Conservation (phyloP, 2,329 filamentous ascomycete genomes). For the Helicocarpus griseus region DNA sequence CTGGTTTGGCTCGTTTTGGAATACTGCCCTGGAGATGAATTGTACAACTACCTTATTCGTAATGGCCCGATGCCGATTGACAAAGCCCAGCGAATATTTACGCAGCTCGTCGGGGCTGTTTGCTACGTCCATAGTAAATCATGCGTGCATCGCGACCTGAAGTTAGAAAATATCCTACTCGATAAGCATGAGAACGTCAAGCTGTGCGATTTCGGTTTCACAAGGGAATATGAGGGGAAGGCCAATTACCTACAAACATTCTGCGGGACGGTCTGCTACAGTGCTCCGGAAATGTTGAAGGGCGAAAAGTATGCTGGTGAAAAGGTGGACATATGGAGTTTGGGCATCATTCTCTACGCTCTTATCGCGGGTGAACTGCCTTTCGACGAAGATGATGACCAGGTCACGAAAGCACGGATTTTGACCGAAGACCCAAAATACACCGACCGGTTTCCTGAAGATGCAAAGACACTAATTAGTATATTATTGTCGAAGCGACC, state of each 20-base stretch:
- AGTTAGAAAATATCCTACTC: slow-evolving; percentile 90
- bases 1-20: slow-evolving; percentile 95
- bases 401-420: slow-evolving; percentile 73
- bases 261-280: slow-evolving; percentile 96
- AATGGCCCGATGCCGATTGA: slow-evolving; percentile 73
- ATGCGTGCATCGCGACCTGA: slow-evolving; percentile 93
- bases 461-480: slow-evolving; percentile 68
- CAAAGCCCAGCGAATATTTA: slow-evolving; percentile 92
- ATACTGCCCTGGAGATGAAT: slow-evolving; percentile 94
- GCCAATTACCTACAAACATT: slow-evolving; percentile 93
- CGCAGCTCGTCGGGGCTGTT: slow-evolving; percentile 89
- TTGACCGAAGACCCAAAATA: slow-evolving; percentile 77
- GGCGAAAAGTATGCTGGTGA: slow-evolving; percentile 96
- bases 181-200: slow-evolving; percentile 98
- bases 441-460: slow-evolving; percentile 66
- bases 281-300: slow-evolving; percentile 95
- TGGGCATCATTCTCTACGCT: slow-evolving; percentile 82
- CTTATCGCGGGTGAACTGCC: slow-evolving; percentile 73
- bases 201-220: slow-evolving; percentile 95
- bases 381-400: slow-evolving; percentile 93
- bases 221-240: slow-evolving; percentile 91
- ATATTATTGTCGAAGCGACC: slow-evolving; percentile 83
- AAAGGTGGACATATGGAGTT: slow-evolving; percentile 98
- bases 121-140: slow-evolving; percentile 90
- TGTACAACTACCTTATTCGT: slow-evolving; percentile 89